Evolutionary conservation across 805 yeast genomes (phyloP).

Genomic region (Saccharomycopsis sp.): DNA sequence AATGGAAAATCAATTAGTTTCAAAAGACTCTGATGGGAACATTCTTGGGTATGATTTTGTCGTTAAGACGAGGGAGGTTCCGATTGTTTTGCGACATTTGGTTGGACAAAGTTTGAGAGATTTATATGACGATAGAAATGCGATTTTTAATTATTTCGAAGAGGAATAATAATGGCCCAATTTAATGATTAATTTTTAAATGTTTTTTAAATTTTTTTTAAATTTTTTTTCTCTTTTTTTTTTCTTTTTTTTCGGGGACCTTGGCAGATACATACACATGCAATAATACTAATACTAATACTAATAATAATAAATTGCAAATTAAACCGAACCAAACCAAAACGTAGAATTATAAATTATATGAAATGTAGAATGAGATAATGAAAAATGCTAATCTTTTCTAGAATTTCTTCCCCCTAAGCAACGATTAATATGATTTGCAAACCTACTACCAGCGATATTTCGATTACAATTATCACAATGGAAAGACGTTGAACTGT

Average conservation of each 20-base stretch:
- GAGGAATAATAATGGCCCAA: too few species aligned
- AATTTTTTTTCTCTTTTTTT: too few species aligned
- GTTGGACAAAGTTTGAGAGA: constrained; percentile 16
- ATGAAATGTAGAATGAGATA: background rate
- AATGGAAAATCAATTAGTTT: background rate
- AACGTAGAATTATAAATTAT: background rate
- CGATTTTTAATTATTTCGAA: constrained; percentile 8
- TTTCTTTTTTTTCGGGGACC: too few species aligned
- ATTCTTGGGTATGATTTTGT: constrained; percentile 11
- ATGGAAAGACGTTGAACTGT: constrained; percentile 53
- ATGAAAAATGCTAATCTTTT: constrained; percentile 8
- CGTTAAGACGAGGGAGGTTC: background rate
- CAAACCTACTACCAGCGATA: constrained; percentile 87
- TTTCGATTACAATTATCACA: constrained; percentile 81
- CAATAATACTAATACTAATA: too few species aligned
- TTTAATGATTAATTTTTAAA: too few species aligned
- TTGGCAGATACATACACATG: too few species aligned
- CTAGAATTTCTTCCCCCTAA: constrained; percentile 51
- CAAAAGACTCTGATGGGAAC: constrained; percentile 8
- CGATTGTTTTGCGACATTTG: constrained; percentile 10
- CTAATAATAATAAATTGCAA: too few species aligned
- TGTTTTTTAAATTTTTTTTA: too few species aligned
- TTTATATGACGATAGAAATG: constrained; percentile 16
- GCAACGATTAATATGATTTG: constrained; percentile 89
- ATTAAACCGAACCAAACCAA: background rate